These are phyloP conservation scores for Globisporangium uncinulatum DNA, from an alignment of 352 stramenopile genomes.

Conservation along the genomic window DNA sequence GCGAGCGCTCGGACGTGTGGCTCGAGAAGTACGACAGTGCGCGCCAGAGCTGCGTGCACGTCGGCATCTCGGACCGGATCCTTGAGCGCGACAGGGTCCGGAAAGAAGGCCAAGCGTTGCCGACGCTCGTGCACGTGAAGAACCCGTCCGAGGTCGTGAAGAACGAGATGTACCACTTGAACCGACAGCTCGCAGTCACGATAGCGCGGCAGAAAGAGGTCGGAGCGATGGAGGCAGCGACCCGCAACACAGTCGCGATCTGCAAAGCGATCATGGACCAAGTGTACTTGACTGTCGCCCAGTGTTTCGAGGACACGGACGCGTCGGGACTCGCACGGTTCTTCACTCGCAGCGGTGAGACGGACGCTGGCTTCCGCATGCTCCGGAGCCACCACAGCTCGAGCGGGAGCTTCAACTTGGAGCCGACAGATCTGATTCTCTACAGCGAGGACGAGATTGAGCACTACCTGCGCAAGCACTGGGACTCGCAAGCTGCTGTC, in stretches of 20 bases:
- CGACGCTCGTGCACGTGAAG: slow-evolving; percentile 43
- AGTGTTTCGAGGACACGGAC: slow-evolving; percentile 57
- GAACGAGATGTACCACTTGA: slow-evolving; percentile 59
- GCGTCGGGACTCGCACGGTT: slow-evolving; percentile 31
- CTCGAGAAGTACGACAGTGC: slow-evolving; percentile 42
- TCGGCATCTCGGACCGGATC: slow-evolving; percentile 63
- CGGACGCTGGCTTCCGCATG: slow-evolving; percentile 56
- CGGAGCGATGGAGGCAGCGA: slow-evolving; percentile 48
- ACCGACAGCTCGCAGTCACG: slow-evolving; percentile 35
- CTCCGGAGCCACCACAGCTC: slow-evolving; percentile 49
- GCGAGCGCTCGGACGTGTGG: slow-evolving; percentile 18
- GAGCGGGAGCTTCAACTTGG: slow-evolving; percentile 24
- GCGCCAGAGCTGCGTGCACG: slow-evolving; percentile 62
- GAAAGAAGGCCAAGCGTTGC: slow-evolving; percentile 12
- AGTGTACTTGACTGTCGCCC: slow-evolving; percentile 32
- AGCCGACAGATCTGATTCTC: slow-evolving; percentile 58
- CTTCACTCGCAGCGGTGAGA: slow-evolving; percentile 47
- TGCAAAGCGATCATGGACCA: slow-evolving; percentile 37
- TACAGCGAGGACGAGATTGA: slow-evolving; percentile 59
- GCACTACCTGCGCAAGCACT: slow-evolving; percentile 64
- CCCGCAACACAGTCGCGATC: slow-evolving; percentile 58
- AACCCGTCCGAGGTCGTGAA: slow-evolving; percentile 46
- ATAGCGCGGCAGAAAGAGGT: slow-evolving; percentile 48
- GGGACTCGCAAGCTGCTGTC: slow-evolving; percentile 27
- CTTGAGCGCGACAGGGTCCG: slow-evolving; percentile 38